These are phyloP conservation scores for Wickerhamomyces bisporus DNA, from an alignment of 805 yeast genomes.

Conservation along the genomic window DNA sequence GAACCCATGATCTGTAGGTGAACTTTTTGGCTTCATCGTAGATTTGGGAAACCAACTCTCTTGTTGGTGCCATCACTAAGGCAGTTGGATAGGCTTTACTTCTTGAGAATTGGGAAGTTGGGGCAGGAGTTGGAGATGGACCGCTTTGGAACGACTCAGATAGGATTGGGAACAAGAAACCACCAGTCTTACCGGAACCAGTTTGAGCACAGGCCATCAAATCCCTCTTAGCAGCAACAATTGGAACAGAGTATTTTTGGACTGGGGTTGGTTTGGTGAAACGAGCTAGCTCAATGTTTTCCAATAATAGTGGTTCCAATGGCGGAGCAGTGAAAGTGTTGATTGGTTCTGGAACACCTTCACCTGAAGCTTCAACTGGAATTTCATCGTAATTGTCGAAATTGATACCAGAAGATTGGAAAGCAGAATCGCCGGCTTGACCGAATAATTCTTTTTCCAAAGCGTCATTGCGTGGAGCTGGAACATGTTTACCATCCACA, in stretches of 20 bases:
- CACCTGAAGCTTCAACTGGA: slow-evolving; percentile 97
- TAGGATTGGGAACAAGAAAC: slow-evolving; percentile 95
- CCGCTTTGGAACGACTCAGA: slow-evolving; percentile 87
- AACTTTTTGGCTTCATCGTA: slow-evolving; percentile 94
- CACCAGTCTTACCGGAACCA: slow-evolving; percentile 99
- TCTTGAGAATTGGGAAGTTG: slow-evolving; percentile 46
- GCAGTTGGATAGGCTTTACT: slow-evolving; percentile 92
- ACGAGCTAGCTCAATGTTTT: slow-evolving; percentile 82
- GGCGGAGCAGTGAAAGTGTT: slow-evolving; percentile 87
- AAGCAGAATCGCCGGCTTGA: slow-evolving; percentile 52
- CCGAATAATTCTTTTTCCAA: slow-evolving; percentile 85
- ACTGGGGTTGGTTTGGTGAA: slow-evolving; percentile 96
- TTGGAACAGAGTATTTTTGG: slow-evolving; percentile 90
- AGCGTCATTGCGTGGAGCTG: slow-evolving; percentile 65
- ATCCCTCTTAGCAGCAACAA: slow-evolving; percentile 84
- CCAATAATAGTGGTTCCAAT: slow-evolving; percentile 76
- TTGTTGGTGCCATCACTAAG: slow-evolving; percentile 94
- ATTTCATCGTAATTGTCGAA: slow-evolving; percentile 98
- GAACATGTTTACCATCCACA: slow-evolving; percentile 83
- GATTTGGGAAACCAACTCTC: slow-evolving; percentile 97
- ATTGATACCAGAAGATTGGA: slow-evolving; percentile 95
- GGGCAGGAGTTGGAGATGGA: slow-evolving; percentile 58
- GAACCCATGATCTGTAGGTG: slow-evolving; percentile 97
- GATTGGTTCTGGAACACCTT: slow-evolving; percentile 90
- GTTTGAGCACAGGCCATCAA: slow-evolving; percentile 98